Conservation (phyloP, 495 filamentous ascomycete species). For the Penicillium bovifimosum region DNA sequence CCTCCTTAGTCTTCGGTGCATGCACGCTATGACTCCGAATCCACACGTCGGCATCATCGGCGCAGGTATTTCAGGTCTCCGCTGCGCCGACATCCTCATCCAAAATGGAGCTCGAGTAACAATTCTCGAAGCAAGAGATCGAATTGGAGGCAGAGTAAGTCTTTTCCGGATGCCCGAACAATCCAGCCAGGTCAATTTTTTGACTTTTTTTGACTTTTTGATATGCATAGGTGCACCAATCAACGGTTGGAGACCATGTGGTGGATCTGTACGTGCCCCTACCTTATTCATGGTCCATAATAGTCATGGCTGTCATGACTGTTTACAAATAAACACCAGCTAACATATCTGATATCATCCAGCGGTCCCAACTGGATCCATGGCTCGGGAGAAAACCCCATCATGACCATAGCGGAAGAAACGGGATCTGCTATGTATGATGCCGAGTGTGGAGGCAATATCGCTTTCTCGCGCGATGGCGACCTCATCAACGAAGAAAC, state of each 20-base stretch:
- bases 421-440: conserved; percentile 56
- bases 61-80: conserved; percentile 79
- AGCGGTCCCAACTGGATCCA: conserved; percentile 97
- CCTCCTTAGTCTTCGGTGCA: background rate
- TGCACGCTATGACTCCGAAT: conserved; percentile 23
- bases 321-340: background rate
- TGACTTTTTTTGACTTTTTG: background rate
- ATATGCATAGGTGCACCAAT: conserved; percentile 36
- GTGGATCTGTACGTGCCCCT: conserved; percentile 40
- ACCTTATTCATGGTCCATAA: background rate
- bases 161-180: background rate
- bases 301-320: background rate
- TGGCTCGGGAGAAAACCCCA: conserved; percentile 79
- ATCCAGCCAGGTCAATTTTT: background rate
- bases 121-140: conserved; percentile 76
- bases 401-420: conserved; percentile 66
- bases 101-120: conserved; percentile 76
- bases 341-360: background rate
- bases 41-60: conserved; percentile 72
- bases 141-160: conserved; percentile 76
- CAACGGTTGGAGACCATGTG: conserved; percentile 32
- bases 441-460: conserved; percentile 46
- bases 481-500: conserved; percentile 46
- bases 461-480: conserved; percentile 61
- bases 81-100: conserved; percentile 77